Conservation (phyloP, 2,329 filamentous ascomycete species). For the Aspergillus unguis region DNA sequence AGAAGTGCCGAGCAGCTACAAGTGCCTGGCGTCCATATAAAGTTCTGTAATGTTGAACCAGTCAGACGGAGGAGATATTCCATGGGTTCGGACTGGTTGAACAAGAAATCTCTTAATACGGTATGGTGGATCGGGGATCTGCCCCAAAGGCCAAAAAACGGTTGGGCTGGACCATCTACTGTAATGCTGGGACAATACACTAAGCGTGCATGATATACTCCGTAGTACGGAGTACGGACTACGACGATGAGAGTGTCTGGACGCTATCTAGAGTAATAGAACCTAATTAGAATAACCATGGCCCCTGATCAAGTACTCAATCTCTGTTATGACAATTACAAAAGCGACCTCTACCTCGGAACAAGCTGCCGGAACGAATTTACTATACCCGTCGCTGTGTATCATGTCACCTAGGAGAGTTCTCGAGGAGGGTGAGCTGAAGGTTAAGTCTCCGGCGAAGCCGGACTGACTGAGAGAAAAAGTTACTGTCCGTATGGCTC, state of each 20-base stretch:
- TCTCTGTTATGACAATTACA: no score
- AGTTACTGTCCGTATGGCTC: no score
- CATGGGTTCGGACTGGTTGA: slow-evolving; percentile 30
- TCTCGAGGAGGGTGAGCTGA: no score
- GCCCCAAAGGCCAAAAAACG: slow-evolving; percentile 35
- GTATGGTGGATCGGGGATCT: slow-evolving; percentile 29
- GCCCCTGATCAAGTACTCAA: no score
- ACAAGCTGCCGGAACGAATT: no score
- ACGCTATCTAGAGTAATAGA: neutral
- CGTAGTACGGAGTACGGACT: neutral
- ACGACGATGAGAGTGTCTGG: no score
- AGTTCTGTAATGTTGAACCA: slow-evolving; percentile 29
- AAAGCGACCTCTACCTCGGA: no score
- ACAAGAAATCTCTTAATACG: slow-evolving; percentile 29
- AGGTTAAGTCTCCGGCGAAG: no score
- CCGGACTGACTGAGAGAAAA: no score
- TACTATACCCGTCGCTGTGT: no score
- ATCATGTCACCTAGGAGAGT: no score
- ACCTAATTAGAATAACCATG: no score
- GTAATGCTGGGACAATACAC: slow-evolving; percentile 21
- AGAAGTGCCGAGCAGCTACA: slow-evolving; percentile 4
- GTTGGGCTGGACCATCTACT: slow-evolving; percentile 31
- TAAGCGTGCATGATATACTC: neutral
- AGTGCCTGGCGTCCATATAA: slow-evolving; percentile 7
- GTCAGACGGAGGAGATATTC: slow-evolving; percentile 18